These are phyloP conservation scores for Yarrowia deformans DNA, from an alignment of 805 yeast genomes.

Conservation along the genomic window DNA sequence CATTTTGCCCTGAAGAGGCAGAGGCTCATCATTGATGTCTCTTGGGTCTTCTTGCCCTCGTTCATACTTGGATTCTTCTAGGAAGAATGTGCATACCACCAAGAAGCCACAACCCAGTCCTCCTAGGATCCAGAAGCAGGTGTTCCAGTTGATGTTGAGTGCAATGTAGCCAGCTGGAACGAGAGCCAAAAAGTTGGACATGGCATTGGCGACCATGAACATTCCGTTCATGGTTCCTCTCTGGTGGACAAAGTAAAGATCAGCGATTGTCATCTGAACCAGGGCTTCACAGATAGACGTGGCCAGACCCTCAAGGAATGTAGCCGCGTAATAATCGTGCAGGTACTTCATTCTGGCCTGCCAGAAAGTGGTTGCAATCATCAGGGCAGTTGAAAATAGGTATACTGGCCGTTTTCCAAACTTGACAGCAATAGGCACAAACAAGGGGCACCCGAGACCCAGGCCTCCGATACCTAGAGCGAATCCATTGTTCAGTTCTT, in stretches of 20 bases:
- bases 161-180: slow-evolving; percentile 20
- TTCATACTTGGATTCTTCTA: slow-evolving; percentile 12
- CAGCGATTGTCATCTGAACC: slow-evolving; percentile 17
- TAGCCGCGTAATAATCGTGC: slow-evolving; percentile 4
- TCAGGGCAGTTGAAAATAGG: background rate
- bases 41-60: background rate
- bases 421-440: slow-evolving; percentile 9
- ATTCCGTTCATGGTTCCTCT: slow-evolving; percentile 28
- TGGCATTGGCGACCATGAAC: slow-evolving; percentile 1
- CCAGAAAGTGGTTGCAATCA: slow-evolving; percentile 5
- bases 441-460: slow-evolving; percentile 8
- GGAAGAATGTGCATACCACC: background rate
- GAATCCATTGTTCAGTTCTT: slow-evolving; percentile 12
- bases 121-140: slow-evolving; percentile 13
- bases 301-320: slow-evolving; percentile 7
- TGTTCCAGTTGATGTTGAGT: background rate
- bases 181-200: slow-evolving; percentile 7
- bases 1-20: background rate
- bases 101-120: slow-evolving; percentile 10
- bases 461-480: slow-evolving; percentile 17
- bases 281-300: slow-evolving; percentile 18
- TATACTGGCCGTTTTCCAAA: slow-evolving; percentile 14
- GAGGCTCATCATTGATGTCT: background rate
- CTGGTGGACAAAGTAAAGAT: slow-evolving; percentile 20
- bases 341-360: slow-evolving; percentile 13